Evolutionary conservation across 78 protist genomes (phyloP), one percentile per base, ranked within the genome.

Genomic region (Creolimax fragrantissima): DNA sequence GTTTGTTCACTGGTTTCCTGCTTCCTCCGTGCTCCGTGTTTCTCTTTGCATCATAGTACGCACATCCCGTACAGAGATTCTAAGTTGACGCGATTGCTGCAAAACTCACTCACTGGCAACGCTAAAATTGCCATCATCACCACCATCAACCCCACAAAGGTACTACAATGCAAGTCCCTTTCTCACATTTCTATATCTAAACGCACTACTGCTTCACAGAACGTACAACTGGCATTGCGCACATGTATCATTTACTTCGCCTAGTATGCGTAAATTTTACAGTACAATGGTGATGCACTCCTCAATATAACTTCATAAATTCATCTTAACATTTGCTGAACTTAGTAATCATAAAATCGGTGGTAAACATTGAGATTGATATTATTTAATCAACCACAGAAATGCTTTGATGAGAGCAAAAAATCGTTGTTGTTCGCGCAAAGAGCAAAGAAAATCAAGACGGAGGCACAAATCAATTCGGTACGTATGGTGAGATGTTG

Each of bases 21-120:
- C 74, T 58, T 17, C 74, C 17, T 17, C 74, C 17, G 39, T 17
- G 11, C 74, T 17, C 17, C 74, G 39, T 58, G 39, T 17, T 58
- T 17, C 74, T 58, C 74, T 17, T 58, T 35, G n/a, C 11, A 17
- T 17, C 11, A 36, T 4, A 41, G 45, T 36, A 37, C 44, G 6
- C 94, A 93, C 92, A 42, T 93, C 39, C 94, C 94, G n/a, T 93
- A 41, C 37, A 88, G 94, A 0, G 93, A 93, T 44, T 89, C 91
- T 35, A 39, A 35, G 45, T 86, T 93, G 42, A 93, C 94, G 36
- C 89, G 93, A 24, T 3, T 93, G 3, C 90, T 93, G 42, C 81
- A 44, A 35, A 36, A 17, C 6, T 74, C 89, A 4, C 45, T 91
- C 24, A 11, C 42, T 11, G 92, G 92, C 36, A 90, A 90, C 36